These are phyloP conservation scores for Suhomyces panamericanus DNA, from an alignment of 1,139 yeast species.

Conservation along the genomic window DNA sequence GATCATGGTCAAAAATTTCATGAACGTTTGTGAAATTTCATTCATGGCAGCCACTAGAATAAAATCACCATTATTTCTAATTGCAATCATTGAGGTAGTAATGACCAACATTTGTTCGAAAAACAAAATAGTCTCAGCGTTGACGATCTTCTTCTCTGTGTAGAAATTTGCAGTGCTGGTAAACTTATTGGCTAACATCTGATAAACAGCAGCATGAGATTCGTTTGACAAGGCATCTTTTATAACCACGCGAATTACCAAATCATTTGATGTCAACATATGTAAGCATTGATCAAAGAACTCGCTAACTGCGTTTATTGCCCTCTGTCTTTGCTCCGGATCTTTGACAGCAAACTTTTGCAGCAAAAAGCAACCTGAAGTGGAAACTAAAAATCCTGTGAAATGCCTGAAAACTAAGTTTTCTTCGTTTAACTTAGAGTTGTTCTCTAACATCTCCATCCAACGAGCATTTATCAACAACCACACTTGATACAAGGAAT, in stretches of 20 bases:
- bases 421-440: slow-evolving; percentile 29
- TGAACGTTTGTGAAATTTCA: slow-evolving; percentile 30
- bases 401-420: slow-evolving; percentile 54
- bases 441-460: slow-evolving; percentile 36
- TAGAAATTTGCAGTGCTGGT: slow-evolving; percentile 27
- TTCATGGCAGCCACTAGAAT: slow-evolving; percentile 38
- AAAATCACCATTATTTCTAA: slow-evolving; percentile 41
- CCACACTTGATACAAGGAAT: slow-evolving; percentile 64
- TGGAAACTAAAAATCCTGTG: slow-evolving; percentile 61
- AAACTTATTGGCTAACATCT: slow-evolving; percentile 36
- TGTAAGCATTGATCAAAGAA: slow-evolving; percentile 53
- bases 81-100: slow-evolving; percentile 37
- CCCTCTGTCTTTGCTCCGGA: slow-evolving; percentile 26
- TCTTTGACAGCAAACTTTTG: slow-evolving; percentile 30
- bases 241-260: slow-evolving; percentile 48
- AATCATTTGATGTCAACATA: slow-evolving; percentile 51
- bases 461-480: slow-evolving; percentile 57
- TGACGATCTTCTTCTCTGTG: slow-evolving; percentile 26
- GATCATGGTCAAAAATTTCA: slow-evolving; percentile 35
- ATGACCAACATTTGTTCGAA: slow-evolving; percentile 44
- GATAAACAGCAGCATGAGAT: slow-evolving; percentile 46
- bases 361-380: slow-evolving; percentile 54
- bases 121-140: slow-evolving; percentile 36
- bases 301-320: slow-evolving; percentile 35
- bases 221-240: slow-evolving; percentile 49